phyloP scores from a whole-genome alignment of 1,284 basidiomycete genomes.

The Marasmius sp. region DNA sequence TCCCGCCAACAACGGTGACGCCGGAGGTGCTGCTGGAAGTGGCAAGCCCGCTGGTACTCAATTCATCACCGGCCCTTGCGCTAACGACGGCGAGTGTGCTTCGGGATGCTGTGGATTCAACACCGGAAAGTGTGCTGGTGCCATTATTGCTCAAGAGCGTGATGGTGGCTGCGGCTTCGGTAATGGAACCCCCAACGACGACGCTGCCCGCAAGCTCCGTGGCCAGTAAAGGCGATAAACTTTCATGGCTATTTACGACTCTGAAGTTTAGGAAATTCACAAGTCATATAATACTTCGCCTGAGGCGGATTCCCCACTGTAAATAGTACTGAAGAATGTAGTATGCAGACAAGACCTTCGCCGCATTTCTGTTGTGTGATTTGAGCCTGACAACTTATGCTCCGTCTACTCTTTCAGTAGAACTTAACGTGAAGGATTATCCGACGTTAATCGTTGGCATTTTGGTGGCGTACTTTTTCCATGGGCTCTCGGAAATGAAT shows the following conservation, averaged over 20 bases:
- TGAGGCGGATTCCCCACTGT: too few species aligned
- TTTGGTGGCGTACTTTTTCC: too few species aligned
- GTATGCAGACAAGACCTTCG: too few species aligned
- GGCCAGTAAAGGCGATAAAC: background rate
- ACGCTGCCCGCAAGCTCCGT: background rate
- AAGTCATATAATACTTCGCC: too few species aligned
- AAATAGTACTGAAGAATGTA: too few species aligned
- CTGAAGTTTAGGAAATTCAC: background rate
- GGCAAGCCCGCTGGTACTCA: background rate
- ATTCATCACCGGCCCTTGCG: background rate
- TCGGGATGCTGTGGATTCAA: background rate
- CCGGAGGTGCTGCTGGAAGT: background rate
- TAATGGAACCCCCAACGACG: background rate
- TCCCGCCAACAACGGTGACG: background rate
- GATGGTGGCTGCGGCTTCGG: background rate
- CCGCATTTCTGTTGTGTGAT: too few species aligned
- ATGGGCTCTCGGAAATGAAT: too few species aligned
- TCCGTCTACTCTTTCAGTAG: too few species aligned
- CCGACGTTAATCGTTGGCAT: too few species aligned
- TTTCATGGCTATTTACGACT: background rate
- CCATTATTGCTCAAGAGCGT: background rate
- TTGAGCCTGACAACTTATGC: too few species aligned
- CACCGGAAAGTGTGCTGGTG: background rate
- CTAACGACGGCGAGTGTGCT: background rate
- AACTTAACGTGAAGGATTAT: too few species aligned